Evolutionary conservation across 768 basidiomycete genomes (phyloP), one percentile per base, ranked within the genome.

Genomic region (Polyporus arcularius): DNA sequence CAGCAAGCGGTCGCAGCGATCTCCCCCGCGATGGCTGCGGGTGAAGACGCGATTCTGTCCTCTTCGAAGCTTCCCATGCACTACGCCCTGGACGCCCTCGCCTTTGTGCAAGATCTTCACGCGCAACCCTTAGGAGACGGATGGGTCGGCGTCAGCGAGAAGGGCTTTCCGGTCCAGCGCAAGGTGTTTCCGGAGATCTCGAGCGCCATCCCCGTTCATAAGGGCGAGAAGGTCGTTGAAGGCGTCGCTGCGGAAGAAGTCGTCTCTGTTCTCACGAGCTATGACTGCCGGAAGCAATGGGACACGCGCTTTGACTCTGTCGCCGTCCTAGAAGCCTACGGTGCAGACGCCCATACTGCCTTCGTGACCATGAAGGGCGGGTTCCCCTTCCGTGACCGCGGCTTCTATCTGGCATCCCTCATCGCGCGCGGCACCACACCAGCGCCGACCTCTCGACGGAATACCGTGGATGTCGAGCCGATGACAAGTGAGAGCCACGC

Each of bases 191-290:
- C 90, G 0, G 86, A 89, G 55, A 82, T 96, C 6, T 96, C 94
- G 5, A 80, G 89, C 1, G 78, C 84, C 54, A 85, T 95, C 35
- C 93, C 94, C 0, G 85, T 98, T 3, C 89, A 94, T 72, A 89
- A 87, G 66, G 94, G 92, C 0, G 87, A 89, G 70, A 92, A 92
- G 74, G 93, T 98, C 61, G 88, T 98, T 52, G 92, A 98, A 70
- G 94, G 95, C 4, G 84, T 96, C 11, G 91, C 94, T 1, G 95
- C 95, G 1, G 96, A 97, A 69, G 96, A 99, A 71, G 79, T 98
- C 39, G 87, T 85, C 0, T 80, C 87, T 1, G 82, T 91, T 21
- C 80, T 97, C 16, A 80, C 80, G 8, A 88, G 87, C 62, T 81
- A 83, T 42, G 83, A 86, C 52, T 89, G 87, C 58, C 82, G 92